Base-by-base conservation (phyloP, 1,284 basidiomycete genomes). In the Schizophyllum commune region DNA sequence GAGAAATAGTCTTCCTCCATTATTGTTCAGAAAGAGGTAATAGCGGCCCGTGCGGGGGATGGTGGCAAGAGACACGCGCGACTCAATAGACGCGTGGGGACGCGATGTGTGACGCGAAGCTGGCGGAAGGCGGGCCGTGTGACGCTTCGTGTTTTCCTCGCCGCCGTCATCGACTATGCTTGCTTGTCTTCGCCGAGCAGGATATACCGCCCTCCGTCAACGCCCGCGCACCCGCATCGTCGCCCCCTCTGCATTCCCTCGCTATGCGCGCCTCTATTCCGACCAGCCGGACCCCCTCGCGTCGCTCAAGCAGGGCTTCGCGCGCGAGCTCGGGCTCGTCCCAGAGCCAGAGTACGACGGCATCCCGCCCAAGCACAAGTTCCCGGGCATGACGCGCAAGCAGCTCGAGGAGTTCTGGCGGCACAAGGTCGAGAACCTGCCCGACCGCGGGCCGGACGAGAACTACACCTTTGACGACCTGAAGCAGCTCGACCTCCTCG, bases 1-100 rank as follows among this genome's bases (percentile, higher is more conserved):
- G 90, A 93, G 73, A 90, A 95, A 72, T 95, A 96, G 70, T 94
- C 91, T 68, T 87, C 80, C 63, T 94, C 90, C 53, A 55, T 55
- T 27, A 27, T 55, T 55, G 17, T 47, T 47, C 27, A 27, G 27
- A 47, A 17, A 47, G 17, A 47, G 39, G 39, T 8, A 47, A 47
- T 11, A 11, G 39, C 17, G 39, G 2, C 39, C 39, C 39, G 39
- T 47, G 13, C 39, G 39, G 39, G 8, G 17, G 39, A 47, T 47
- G 39, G 39, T 47, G 39, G 39, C 9, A 17, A 47, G 17, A 47
- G 39, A 47, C 17, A 27, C 27, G 27, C 27, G 27, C 27, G 13
- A 47, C 3, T 47, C 9, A 17, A 47, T 11, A 47, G 39, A 47
- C 8, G 39, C 39, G 39, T 47, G 39, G 13, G 39, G 39, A 17